Evolutionary conservation across 305 asterid species (phyloP).

Genomic region (Solanum hybrid): DNA sequence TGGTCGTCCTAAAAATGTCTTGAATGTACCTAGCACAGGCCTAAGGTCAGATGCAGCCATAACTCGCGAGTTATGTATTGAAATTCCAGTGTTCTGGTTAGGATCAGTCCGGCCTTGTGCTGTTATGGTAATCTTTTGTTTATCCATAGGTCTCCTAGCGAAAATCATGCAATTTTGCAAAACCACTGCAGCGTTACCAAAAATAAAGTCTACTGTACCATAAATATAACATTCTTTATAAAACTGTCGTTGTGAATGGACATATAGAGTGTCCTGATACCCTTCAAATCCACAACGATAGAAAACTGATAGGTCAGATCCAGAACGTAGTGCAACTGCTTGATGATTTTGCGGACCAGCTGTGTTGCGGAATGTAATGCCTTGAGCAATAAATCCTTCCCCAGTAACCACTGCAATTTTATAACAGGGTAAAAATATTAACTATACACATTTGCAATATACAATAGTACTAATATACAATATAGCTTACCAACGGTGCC

Average conservation of each 20-base stretch:
- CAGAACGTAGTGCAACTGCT: slow-evolving; percentile 77
- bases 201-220: slow-evolving; percentile 80
- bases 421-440: neutral
- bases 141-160: slow-evolving; percentile 55
- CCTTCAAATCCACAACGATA: slow-evolving; percentile 67
- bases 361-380: slow-evolving; percentile 70
- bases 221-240: slow-evolving; percentile 63
- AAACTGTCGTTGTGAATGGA: slow-evolving; percentile 72
- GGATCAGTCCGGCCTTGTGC: slow-evolving; percentile 78
- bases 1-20: slow-evolving; percentile 55
- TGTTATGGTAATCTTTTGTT: slow-evolving; percentile 41
- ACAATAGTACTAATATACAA: neutral
- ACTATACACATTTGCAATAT: neutral
- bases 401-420: slow-evolving; percentile 46
- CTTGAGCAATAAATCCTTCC: slow-evolving; percentile 66
- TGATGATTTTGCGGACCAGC: slow-evolving; percentile 74
- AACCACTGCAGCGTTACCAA: slow-evolving; percentile 71
- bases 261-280: slow-evolving; percentile 78
- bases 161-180: slow-evolving; percentile 76
- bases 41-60: slow-evolving; percentile 46
- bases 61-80: slow-evolving; percentile 55
- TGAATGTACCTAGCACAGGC: slow-evolving; percentile 38
- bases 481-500: slow-evolving; percentile 65
- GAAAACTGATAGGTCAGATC: slow-evolving; percentile 72
- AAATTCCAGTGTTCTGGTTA: slow-evolving; percentile 66